phyloP scores from a whole-genome alignment of 2,329 filamentous ascomycete genomes.

The Fusarium kyushuense region DNA sequence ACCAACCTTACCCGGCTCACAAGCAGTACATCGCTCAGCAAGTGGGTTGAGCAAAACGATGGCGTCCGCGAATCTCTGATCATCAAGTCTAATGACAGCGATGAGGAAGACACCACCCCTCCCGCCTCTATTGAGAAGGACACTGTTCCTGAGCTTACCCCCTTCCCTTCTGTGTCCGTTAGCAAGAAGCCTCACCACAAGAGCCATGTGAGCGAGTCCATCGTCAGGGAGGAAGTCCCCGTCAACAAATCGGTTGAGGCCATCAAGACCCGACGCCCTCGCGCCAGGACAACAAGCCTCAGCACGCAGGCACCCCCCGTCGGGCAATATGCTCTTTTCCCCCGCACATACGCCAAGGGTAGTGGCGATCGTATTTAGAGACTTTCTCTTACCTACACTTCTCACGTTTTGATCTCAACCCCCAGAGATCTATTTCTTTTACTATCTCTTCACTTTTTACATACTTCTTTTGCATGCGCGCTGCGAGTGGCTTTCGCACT shows the following conservation, averaged over 20 bases:
- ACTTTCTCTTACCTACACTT: conserved; percentile 16
- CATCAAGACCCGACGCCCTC: conserved; percentile 52
- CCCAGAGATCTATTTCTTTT: conserved; percentile 15
- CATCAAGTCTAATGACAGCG: conserved; percentile 39
- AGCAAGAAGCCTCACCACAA: conserved; percentile 50
- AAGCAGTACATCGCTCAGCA: conserved; percentile 62
- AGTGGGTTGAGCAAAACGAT: conserved; percentile 52
- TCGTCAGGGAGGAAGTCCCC: conserved; percentile 49
- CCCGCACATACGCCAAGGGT: conserved; percentile 52
- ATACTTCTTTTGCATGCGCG: conserved; percentile 9
- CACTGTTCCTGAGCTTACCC: conserved; percentile 52
- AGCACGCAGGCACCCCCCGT: conserved; percentile 57
- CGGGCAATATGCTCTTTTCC: conserved; percentile 63
- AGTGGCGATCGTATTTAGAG: conserved; percentile 51
- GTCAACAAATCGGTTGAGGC: conserved; percentile 50
- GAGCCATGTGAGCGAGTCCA: conserved; percentile 55
- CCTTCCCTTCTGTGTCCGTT: conserved; percentile 45
- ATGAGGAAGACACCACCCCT: conserved; percentile 44
- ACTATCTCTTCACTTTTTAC: neutral
- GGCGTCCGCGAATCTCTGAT: conserved; percentile 47
- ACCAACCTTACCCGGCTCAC: conserved; percentile 68
- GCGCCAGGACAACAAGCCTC: conserved; percentile 62
- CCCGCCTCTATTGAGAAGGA: conserved; percentile 50
- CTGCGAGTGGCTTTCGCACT: conserved; percentile 9
- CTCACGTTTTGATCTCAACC: conserved; percentile 8